Evolutionary conservation across 106 monocot species (phyloP), one percentile per base, ranked within the genome.

Genomic region (Alisma plantagoaquatica): DNA sequence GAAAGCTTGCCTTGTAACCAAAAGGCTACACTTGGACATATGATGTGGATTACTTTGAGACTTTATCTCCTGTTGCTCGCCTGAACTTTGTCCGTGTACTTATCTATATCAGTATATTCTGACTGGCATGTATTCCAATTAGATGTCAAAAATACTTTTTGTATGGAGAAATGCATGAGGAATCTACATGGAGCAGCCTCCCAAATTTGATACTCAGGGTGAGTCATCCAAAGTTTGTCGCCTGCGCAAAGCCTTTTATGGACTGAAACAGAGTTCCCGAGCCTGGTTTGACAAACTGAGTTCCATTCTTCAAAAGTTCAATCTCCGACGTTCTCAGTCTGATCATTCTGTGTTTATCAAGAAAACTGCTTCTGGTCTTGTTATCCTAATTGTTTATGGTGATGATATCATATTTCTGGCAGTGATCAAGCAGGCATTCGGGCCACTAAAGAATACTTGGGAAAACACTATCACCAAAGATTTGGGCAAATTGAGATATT

Each of bases 341-440:
- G 43, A 58, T 43, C 42, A 43, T 43, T 42, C 43, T 1, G 1
- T 58, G 3, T 43, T 42, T 27, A 2, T 27, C 16, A 23, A 43
- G 25, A 19, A 26, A 20, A 42, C 35, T 17, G 0, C 22, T 0
- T 6, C 33, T 19, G 22, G 29, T 0, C 6, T 14, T 6, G 35
- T 38, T 38, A 14, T 42, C 42, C 9, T 43, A 14, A 2, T 58
- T 2, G 43, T 58, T 27, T 43, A 58, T 58, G 57, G 41, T 26
- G n/a, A 58, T 58, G 43, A 43, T 2, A 43, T 58, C 2, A 18
- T 58, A 5, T 12, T 43, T 1, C 41, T 27, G 12, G 42, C 25
- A 3, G 27, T 27, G 24, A 57, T 57, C 3, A 10, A 24, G 12
- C 6, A 2, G 43, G 42, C 23, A 58, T 43, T 38, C 32, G 43